Conservation (phyloP, 1,284 basidiomycete species). For the Anthracocystis setariae region DNA sequence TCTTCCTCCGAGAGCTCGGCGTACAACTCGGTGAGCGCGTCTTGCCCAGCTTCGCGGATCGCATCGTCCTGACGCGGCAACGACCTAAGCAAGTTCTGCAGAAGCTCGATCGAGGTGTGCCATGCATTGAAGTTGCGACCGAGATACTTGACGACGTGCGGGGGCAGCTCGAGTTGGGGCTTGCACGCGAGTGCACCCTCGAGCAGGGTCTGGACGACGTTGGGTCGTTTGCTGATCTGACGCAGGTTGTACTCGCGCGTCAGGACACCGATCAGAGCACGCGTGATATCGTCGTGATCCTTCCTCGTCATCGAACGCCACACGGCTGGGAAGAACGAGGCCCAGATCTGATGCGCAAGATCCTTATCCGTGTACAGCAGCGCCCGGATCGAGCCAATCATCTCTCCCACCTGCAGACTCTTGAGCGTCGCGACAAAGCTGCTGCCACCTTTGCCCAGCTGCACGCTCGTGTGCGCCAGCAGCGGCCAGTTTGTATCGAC, state of each 20-base stretch:
- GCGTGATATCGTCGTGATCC: conserved; percentile 88
- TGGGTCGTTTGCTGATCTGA: conserved; percentile 90
- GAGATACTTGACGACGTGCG: conserved; percentile 94
- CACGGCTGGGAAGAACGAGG: conserved; percentile 86
- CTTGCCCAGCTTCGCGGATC: conserved; percentile 85
- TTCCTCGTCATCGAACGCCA: conserved; percentile 87
- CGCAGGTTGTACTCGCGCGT: conserved; percentile 92
- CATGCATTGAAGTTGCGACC: conserved; percentile 96
- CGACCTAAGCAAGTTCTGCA: conserved; percentile 79
- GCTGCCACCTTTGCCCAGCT: conserved; percentile 41
- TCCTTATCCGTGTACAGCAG: conserved; percentile 83
- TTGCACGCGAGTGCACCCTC: conserved; percentile 84
- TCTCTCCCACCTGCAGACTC: conserved; percentile 45
- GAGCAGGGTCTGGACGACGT: conserved; percentile 91
- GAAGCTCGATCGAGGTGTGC: conserved; percentile 88
- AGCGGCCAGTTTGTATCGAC: conserved; percentile 56
- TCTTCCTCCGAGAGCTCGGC: conserved; percentile 96
- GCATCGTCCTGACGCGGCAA: conserved; percentile 76
- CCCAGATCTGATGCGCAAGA: conserved; percentile 85
- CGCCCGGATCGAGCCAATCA: conserved; percentile 77
- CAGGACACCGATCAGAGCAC: conserved; percentile 88
- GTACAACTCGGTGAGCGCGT: conserved; percentile 93
- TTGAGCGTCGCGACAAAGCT: conserved; percentile 45
- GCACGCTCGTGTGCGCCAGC: conserved; percentile 27
- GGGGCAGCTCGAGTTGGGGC: conserved; percentile 87